Base-by-base conservation (phyloP, 305 asterid species). In the Galium porrigens region DNA sequence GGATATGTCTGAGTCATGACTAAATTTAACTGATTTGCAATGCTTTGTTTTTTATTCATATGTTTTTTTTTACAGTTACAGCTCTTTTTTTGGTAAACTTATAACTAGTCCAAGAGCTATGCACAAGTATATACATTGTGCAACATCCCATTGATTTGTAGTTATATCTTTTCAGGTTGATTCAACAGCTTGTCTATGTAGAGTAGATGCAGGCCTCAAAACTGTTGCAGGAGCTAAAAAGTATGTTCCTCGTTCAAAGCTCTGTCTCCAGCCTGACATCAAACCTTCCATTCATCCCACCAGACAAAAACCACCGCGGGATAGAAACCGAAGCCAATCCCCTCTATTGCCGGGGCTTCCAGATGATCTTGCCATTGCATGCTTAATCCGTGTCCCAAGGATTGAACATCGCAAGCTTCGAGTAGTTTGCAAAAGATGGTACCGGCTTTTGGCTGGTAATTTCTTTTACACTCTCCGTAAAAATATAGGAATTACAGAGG, bases 291-390 rank as follows among this genome's bases (percentile, higher is more conserved):
- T 81, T 67, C 91, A 85, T 62, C 85, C 86, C 42, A 77, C 87
- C 15, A 74, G 82, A 71, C 86, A 76, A 61, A 82, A 74, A 69
- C 78, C 81, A 48, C 80, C 88, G 6, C 86, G 84, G n/a, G 86
- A 80, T 63, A 70, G 77, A 68, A 85, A 64, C 27, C 71, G 85
- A 62, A 79, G 76, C 61, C 87, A 74, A 34, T 74, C 86, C 48
- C 90, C 87, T 55, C 66, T 84, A 60, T 74, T 84, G 27, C 90
- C 90, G 10, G 90, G 90, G 54, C 86, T 84, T 61, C 90, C 90
- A 1, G 90, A 84, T 46, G 90, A 84, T 74, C 87, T 84, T 56
- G 87, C 90, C 65, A 84, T 84, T 60, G 87, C 90, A 39, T 84
- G 90, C 81, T 69, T 84, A 70, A 84, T 80, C 68, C 87, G 90